Evolutionary conservation across 179 eudicot genomes (phyloP).

Genomic region (Corrigiola litoralis): DNA sequence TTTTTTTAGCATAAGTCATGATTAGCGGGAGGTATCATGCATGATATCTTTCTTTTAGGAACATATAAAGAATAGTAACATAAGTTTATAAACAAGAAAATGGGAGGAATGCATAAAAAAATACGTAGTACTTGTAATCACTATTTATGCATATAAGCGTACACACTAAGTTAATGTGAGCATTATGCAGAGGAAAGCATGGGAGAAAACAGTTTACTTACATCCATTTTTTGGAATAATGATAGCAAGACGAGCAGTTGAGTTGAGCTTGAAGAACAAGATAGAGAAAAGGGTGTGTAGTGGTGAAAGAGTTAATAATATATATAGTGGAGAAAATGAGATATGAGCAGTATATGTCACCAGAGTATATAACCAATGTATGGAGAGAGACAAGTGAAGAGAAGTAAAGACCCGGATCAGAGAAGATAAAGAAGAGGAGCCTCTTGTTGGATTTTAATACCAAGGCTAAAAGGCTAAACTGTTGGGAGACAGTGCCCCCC

Average conservation of each 20-base stretch:
- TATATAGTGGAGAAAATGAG: neutral
- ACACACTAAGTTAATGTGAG: no score
- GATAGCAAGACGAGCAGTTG: no score
- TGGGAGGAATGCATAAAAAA: no score
- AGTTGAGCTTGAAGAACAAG: neutral
- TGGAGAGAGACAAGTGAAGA: constrained; percentile 1
- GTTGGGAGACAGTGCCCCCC: neutral
- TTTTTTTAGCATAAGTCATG: no score
- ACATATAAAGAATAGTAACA: no score
- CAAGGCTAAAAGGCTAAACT: neutral
- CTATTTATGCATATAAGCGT: no score
- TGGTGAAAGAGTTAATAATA: neutral
- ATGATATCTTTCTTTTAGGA: no score
- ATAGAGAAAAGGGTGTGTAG: neutral
- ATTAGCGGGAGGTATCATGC: no score
- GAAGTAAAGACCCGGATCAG: no score
- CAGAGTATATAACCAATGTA: neutral
- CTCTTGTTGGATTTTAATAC: neutral
- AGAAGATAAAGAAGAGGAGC: neutral
- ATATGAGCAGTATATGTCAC: neutral
- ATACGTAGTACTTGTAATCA: no score
- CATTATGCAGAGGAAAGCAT: neutral
- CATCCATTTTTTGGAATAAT: constrained; percentile 13
- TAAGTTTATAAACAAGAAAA: no score
- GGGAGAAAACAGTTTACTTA: neutral